Evolutionary conservation across 148 eudicot genomes (phyloP), one percentile per base, ranked within the genome.

Genomic region (Salicornia ramosissima): DNA sequence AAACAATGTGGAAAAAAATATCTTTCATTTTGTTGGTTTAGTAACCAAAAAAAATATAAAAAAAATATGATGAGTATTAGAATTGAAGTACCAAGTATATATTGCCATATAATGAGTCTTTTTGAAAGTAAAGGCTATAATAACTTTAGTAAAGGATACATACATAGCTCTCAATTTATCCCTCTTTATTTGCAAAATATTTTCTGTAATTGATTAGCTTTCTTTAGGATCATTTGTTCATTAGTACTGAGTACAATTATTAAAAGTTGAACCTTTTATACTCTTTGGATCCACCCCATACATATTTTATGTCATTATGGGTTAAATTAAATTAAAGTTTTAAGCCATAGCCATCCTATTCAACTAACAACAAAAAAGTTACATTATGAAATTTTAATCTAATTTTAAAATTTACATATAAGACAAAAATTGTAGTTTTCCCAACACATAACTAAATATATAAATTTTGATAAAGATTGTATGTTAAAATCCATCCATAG

Each of bases 21-120:
- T 3, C 4, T 57, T 57, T 29, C 19, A 26, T 14, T 29, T 14
- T 1, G 13, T 18, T 58, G 19, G 16, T 33, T 16, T 19, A 60
- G 31, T 24, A 13, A 54, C 59, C 59, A 54, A 54, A 54, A 24
- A 54, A 54, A 24, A 54, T 7, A 25, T 24, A 2, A 10, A 54
- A 54, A 16, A 24, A 7, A 54, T 54, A 54, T 10, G 10, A 19
- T 5, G 9, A 22, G 10, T n/a, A 22, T 5, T 25, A 54, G 59
- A n/a, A n/a, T n/a, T n/a, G n/a, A 25, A 11, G 59, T 42, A 40
- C 47, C 50, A 63, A 62, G n/a, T 40, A 36, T 8, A 8, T 36
- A 63, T 63, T 63, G 67, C 67, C 67, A 12, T 40, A 63, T 63
- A 22, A 63, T 40, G 67, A 63, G 67, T 63, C 49, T 63, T 63